Conservation (phyloP, 2,329 filamentous ascomycete species). For the Cladosporium cucumerinum region DNA sequence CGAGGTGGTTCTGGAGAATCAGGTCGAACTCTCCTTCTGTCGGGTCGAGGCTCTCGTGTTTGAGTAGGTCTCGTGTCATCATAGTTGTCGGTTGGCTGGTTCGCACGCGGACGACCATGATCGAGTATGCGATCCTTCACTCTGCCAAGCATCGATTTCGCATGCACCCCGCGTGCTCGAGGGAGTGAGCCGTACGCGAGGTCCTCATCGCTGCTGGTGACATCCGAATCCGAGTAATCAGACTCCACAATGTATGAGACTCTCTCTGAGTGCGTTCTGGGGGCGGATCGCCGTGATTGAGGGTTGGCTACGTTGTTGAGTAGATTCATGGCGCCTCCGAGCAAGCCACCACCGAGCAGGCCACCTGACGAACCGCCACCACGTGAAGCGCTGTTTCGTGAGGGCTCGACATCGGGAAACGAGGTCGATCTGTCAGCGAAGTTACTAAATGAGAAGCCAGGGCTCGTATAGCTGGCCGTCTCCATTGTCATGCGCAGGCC, state of each 20-base stretch:
- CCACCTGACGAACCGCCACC: conserved; percentile 1
- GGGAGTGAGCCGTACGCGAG: conserved; percentile 14
- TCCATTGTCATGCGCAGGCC: conserved; percentile 30
- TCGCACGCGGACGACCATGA: background rate
- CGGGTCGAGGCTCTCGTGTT: background rate
- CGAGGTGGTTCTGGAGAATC: conserved; percentile 3
- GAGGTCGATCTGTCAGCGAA: conserved; percentile 5
- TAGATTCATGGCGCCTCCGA: conserved; percentile 28
- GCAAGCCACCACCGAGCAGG: conserved; percentile 22
- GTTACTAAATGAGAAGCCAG: conserved; percentile 27
- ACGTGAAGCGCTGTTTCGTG: background rate
- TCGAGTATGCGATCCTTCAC: conserved; percentile 11
- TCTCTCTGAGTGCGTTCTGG: background rate
- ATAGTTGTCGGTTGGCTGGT: background rate
- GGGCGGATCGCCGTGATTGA: background rate
- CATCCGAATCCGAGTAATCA: background rate
- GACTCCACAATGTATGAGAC: background rate
- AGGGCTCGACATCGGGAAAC: conserved; percentile 1
- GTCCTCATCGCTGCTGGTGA: conserved; percentile 6
- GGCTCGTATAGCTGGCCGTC: conserved; percentile 26
- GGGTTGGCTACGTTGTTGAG: conserved; percentile 22
- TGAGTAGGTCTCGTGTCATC: background rate
- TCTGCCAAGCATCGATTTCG: conserved; percentile 3
- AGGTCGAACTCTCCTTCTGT: conserved; percentile 1
- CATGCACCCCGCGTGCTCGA: background rate